phyloP scores from a whole-genome alignment of 495 filamentous ascomycete genomes.

The Aspergillus indologenus region DNA sequence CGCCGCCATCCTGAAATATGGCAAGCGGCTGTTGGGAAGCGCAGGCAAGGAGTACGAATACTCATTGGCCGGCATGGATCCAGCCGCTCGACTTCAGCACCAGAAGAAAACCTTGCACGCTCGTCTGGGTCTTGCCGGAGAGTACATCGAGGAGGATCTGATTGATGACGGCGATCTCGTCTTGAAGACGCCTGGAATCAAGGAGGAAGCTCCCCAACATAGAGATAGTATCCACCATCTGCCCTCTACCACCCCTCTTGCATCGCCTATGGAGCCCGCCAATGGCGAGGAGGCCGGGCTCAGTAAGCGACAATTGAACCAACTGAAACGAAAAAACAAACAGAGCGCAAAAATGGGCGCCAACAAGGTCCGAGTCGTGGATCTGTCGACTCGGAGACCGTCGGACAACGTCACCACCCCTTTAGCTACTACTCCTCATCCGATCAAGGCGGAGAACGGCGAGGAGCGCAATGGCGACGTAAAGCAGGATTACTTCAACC shows the following conservation, averaged over 20 bases:
- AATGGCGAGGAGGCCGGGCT: conserved; percentile 65
- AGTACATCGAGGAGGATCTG: conserved; percentile 81
- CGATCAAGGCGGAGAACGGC: conserved; percentile 61
- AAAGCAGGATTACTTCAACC: conserved; percentile 75
- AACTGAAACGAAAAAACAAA: conserved; percentile 87
- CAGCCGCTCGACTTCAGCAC: conserved; percentile 71
- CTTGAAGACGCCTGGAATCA: conserved; percentile 46
- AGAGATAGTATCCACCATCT: conserved; percentile 47
- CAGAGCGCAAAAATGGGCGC: conserved; percentile 77
- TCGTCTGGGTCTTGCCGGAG: conserved; percentile 79
- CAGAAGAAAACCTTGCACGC: conserved; percentile 84
- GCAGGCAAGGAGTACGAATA: conserved; percentile 81
- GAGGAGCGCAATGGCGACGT: conserved; percentile 52
- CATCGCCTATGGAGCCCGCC: conserved; percentile 51
- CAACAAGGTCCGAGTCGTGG: conserved; percentile 86
- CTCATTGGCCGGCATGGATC: conserved; percentile 74
- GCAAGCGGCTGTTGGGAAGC: conserved; percentile 77
- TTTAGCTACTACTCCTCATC: conserved; percentile 60
- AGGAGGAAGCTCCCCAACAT: conserved; percentile 39
- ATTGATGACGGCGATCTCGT: conserved; percentile 60
- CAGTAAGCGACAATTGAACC: conserved; percentile 89
- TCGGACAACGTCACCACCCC: conserved; percentile 67
- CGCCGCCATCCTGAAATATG: conserved; percentile 71
- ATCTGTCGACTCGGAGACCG: conserved; percentile 68
- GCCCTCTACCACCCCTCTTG: conserved; percentile 37